Evolutionary conservation across 2,329 filamentous ascomycete genomes (phyloP), one percentile per base, ranked within the genome.

Genomic region (Aspergillus nomiae): DNA sequence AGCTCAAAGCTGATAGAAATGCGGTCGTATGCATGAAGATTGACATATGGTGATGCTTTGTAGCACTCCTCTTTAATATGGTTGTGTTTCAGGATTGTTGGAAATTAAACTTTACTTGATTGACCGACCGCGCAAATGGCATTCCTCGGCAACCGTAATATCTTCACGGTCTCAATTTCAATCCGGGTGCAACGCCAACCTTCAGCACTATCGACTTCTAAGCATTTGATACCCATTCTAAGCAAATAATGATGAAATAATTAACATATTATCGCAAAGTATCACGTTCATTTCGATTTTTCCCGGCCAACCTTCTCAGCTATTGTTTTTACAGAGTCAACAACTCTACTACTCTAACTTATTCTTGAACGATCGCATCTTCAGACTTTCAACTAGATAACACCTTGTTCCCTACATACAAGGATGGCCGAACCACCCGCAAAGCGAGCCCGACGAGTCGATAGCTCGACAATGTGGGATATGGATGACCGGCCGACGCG

Each of bases 381-480:
- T 28, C 46, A n/a, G 48, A 59, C 28, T 26, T 26, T 24, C 21
- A 38, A 38, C 51, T 55, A 36, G 51, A 41, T 38, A 38, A 11
- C 51, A 38, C 34, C 30, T 34, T 55, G n/a, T 38, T 38, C 50
- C 19, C 10, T n/a, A 62, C 43, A 38, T 56, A 57, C 14, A 55
- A 75, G 32, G 56, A 87, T 87, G 85, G 76, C 83, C 28, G 84
- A 86, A 69, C 82, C 82, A 67, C 80, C 84, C 63, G 75, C 82
- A 58, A 85, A 85, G 72, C 83, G 84, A 57, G 73, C 81, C 24
- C 80, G 82, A 63, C 77, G 81, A 55, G 81, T 81, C n/a, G 87
- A 89, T 68, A 87, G 84, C 75, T 84, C 84, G 57, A 81, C 85
- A 58, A 87, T 87, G 83, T 87, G 86, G 85, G 87, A 90, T 65